Evolutionary conservation across 306 rosid species (phyloP), one percentile per base, ranked within the genome.

Genomic region (Alnus rubra): DNA sequence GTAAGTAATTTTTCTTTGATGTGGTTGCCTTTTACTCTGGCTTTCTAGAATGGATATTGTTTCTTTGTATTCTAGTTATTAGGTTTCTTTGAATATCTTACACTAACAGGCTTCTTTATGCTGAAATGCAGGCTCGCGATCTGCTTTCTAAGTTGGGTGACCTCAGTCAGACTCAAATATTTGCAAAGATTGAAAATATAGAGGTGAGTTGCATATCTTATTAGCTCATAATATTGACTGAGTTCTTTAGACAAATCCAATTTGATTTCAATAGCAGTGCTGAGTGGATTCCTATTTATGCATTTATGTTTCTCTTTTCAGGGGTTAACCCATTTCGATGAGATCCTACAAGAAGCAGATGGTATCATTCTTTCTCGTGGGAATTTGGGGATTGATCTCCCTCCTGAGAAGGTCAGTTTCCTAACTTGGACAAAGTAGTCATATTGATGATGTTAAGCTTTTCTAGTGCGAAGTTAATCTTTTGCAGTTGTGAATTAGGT

Each of bases 351-450:
- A 90, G 98, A 92, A 85, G 98, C 97, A 74, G 98, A 94, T 81
- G 98, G 98, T 65, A 88, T 94, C 77, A 94, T 94, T 73, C 89
- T 94, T 76, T 90, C 98, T 63, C 97, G 98, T 64, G 98, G 98
- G 74, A 92, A 89, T 82, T 81, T 94, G 93, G 97, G 98, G 9
- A 88, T 94, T 68, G 97, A 94, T 94, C 93, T 94, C 69, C 98
- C 98, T 52, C 97, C 97, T 45, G 98, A 94, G 82, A 94, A 92
- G 94, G 98, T 92, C 74, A 77, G 90, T 64, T 78, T 85, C 55
- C 48, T 39, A 44, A 42, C 15, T 42, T 39, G 50, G 51, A 39
- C 13, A 42, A 68, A 42, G 3, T 4, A 39, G 28, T 67, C 71
- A 42, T 68, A 9, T 30, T 12, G 15, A 62, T 11, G n/a, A 28